Percentiles rank a stretch among this genome's conserved stretches.
phyloP scores from a whole-genome alignment of 2,329 filamentous ascomycete species.

The Fusarium falciforme region DNA sequence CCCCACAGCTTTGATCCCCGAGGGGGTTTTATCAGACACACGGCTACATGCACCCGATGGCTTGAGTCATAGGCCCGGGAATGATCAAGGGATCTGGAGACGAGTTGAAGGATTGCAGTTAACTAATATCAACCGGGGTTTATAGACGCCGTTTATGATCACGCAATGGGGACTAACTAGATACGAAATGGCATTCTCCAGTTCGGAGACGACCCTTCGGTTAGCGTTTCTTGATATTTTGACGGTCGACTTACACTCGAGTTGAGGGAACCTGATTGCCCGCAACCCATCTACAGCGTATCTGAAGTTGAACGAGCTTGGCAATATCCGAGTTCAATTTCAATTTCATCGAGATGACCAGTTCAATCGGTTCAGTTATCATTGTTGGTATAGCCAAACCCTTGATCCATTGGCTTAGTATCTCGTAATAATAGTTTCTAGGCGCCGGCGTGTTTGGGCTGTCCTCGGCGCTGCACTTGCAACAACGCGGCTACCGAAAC shows the following conservation, averaged over 20 bases:
- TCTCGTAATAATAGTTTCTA: background rate
- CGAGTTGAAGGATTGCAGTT: background rate
- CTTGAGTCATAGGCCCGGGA: background rate
- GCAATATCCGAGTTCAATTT: background rate
- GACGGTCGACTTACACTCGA: background rate
- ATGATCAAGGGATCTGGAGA: background rate
- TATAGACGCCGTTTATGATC: background rate
- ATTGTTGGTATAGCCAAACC: background rate
- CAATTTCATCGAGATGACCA: background rate
- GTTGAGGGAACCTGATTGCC: background rate
- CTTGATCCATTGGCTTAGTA: too few species aligned
- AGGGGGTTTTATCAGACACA: background rate
- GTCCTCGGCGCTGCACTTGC: background rate
- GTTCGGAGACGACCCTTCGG: background rate
- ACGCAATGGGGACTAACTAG: background rate
- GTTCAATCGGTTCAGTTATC: background rate
- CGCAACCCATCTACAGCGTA: too few species aligned
- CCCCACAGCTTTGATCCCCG: background rate
- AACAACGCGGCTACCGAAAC: background rate
- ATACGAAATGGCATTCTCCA: background rate
- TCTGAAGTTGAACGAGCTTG: background rate
- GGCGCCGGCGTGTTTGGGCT: background rate
- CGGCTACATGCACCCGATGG: background rate
- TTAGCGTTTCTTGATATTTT: background rate
- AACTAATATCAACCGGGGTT: background rate